Base-by-base conservation (phyloP, 768 basidiomycete genomes). In the Suillus sp. region DNA sequence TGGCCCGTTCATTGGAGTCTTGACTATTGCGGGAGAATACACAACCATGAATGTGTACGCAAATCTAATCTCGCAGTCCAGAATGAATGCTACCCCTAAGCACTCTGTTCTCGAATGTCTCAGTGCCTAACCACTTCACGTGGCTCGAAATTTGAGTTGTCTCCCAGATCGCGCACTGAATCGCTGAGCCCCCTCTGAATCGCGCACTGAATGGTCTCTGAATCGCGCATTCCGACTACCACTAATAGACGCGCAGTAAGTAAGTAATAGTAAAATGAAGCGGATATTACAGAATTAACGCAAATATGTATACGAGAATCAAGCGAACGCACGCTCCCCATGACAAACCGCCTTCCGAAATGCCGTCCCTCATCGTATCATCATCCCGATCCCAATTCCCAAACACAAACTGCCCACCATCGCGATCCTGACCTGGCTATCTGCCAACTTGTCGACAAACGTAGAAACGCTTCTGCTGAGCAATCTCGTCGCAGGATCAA, bases 391-490 rank as follows among this genome's bases (percentile, higher is more conserved):
- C 56, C 81, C 81, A 50, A 82, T 67, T 30, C 81, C 81, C 11
- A 81, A 74, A 66, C 79, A 81, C 66, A 83, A 78, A 54, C 77
- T 81, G 55, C 82, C 74, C 30, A 77, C 60, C 60, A 83, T 67
- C 8, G 75, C 75, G 27, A 79, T 43, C 48, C 75, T 76, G 37
- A 77, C 67, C 35, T 75, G 69, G 25, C 62, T 64, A 9, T 74
- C 70, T 9, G 69, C 69, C 47, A 77, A 8, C 58, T 68, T 72
- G n/a, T 50, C 50, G 68, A 70, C 68, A 60, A 62, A 59, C n/a
- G 66, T 66, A 40, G 69, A 72, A 58, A 70, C 35, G 16, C 54
- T 65, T 62, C 67, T 71, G 27, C 60, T 64, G 2, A 81, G 57
- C 18, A 69, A 68, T 22, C 67, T 64, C 57, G 71, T 75, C 40